phyloP scores from a whole-genome alignment of 2,329 filamentous ascomycete genomes.

The Teratosphaeria epicoccoides region DNA sequence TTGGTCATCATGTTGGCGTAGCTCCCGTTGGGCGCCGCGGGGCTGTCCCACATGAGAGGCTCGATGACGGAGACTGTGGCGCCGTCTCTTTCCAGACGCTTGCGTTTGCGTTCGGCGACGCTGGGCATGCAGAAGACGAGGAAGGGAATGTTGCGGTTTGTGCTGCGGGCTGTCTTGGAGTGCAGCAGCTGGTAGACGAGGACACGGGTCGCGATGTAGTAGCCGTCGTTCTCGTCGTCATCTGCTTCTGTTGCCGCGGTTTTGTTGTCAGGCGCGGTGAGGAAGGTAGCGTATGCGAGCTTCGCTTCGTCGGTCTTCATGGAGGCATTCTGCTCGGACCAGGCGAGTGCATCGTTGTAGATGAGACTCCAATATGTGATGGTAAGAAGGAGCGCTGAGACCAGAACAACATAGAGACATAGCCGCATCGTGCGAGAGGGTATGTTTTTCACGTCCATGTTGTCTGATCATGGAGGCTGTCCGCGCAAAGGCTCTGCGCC shows the following conservation, averaged over 20 bases:
- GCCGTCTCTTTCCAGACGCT: slow-evolving; percentile 20
- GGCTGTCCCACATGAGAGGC: slow-evolving; percentile 7
- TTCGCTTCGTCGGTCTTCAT: slow-evolving; percentile 6
- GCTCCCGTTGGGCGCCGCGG: slow-evolving; percentile 2
- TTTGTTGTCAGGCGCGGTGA: slow-evolving; percentile 12
- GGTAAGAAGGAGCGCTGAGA: no score
- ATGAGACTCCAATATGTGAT: no score
- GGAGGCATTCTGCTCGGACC: neutral
- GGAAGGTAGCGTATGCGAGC: slow-evolving; percentile 22
- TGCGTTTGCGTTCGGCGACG: slow-evolving; percentile 16
- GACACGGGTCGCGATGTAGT: slow-evolving; percentile 22
- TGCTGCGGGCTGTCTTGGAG: slow-evolving; percentile 19
- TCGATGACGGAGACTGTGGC: slow-evolving; percentile 15
- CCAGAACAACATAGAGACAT: no score
- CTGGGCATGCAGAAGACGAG: slow-evolving; percentile 21
- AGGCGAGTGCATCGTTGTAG: no score
- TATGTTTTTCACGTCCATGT: no score
- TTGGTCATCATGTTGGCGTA: slow-evolving; percentile 31
- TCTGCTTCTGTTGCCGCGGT: slow-evolving; percentile 7
- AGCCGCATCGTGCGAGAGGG: no score
- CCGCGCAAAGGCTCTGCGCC: no score
- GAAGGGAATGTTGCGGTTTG: slow-evolving; percentile 16
- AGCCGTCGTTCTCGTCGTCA: slow-evolving; percentile 16
- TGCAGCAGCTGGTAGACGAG: slow-evolving; percentile 25
- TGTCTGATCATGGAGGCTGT: no score